Evolutionary conservation across 495 filamentous ascomycete species (phyloP), one percentile per base, ranked within the genome.

Genomic region (Penicillium alfredii): DNA sequence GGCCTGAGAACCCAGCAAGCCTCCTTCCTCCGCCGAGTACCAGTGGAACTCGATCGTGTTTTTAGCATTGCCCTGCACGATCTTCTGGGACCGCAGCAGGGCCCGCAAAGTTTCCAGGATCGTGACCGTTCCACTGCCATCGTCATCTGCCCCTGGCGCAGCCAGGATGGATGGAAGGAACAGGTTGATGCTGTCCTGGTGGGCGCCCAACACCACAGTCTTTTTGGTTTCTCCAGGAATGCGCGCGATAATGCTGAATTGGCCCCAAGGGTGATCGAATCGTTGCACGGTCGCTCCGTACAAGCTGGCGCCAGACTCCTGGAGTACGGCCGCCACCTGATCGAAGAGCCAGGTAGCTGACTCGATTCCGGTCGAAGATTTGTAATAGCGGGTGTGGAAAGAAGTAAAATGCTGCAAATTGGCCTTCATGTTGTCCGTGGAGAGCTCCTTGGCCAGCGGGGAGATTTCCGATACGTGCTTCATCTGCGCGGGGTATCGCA

Each of bases 11-110:
- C 85, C 85, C 6, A 95, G 74, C 42, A 97, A 68, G 20, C 90
- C 90, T 11, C 86, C 87, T 58, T 96, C 90, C 55, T 97, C 90
- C 0, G 86, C 90, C 8, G 78, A 81, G 63, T 94, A 97, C 80
- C 88, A 97, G 58, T 94, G 88, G 58, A 97, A 97, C 63, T 96
- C 90, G 45, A 97, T 60, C 1, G 89, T 95, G 61, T 97, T 90
- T 12, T 60, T 51, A 6, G 66, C 70, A 32, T 76, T 63, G 17
- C 78, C 80, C 15, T 63, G 46, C 4, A 60, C 51, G 21, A 78
- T 60, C 35, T 64, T 61, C 15, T 78, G 62, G 23, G 70, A 71
- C 55, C 64, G 55, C 37, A 86, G 69, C 30, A 87, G 66, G 30
- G 78, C 74, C 11, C 82, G 67, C 44, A 86, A 58, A 5, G 80